Percentiles rank a stretch among this genome's conserved stretches.
Conservation (phyloP, 495 filamentous ascomycete genomes). For the Cryomyces antarcticus region DNA sequence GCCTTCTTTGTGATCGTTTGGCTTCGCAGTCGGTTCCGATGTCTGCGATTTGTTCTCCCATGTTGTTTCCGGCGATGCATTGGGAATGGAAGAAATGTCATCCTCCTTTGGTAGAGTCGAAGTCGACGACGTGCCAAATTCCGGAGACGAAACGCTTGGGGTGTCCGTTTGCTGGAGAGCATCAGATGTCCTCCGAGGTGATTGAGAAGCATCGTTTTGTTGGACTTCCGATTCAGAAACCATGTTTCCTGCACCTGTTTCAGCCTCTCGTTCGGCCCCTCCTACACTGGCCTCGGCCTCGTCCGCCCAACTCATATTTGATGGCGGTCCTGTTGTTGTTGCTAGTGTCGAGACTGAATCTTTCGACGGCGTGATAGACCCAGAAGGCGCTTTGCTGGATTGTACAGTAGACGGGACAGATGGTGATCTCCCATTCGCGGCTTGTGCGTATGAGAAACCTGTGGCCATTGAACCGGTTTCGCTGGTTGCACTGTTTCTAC, state of each 20-base stretch:
- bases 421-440: conserved; percentile 54
- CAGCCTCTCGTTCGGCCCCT: neutral
- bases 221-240: neutral
- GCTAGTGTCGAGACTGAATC: conserved; percentile 5
- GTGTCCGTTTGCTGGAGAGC: conserved; percentile 1
- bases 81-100: conserved; percentile 42
- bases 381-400: conserved; percentile 19
- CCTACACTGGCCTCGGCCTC: conserved; percentile 1
- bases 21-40: conserved; percentile 23
- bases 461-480: too few relatives aligned
- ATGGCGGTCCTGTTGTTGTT: conserved; percentile 1
- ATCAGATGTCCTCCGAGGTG: too few relatives aligned
- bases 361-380: conserved; percentile 10
- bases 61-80: conserved; percentile 39
- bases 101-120: conserved; percentile 50
- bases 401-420: conserved; percentile 8
- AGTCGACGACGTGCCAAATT: conserved; percentile 41
- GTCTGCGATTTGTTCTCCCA: conserved; percentile 48
- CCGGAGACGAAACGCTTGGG: conserved; percentile 48
- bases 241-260: neutral
- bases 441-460: conserved; percentile 74
- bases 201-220: too few relatives aligned
- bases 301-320: conserved; percentile 18
- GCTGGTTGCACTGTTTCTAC: too few relatives aligned
- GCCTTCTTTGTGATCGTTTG: conserved; percentile 15